Conservation (phyloP, 495 filamentous ascomycete species). For the Xylaria telfairii region DNA sequence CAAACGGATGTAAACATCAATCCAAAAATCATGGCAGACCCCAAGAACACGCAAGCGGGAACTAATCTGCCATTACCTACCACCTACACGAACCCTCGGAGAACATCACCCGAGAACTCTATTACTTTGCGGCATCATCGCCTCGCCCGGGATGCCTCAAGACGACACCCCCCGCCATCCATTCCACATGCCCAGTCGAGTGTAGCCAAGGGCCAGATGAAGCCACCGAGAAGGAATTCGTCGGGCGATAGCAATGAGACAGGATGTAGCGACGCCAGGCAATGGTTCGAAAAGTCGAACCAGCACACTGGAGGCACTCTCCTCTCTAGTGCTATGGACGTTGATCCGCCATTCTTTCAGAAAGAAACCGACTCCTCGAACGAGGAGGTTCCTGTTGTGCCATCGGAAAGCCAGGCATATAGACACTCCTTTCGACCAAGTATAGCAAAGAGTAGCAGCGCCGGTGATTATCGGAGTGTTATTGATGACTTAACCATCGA, state of each 20-base stretch:
- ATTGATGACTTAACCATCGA: constrained; percentile 77
- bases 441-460: constrained; percentile 55
- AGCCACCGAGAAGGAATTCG: constrained; percentile 43
- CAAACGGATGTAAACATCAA: constrained; percentile 21
- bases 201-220: constrained; percentile 2
- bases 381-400: constrained; percentile 35
- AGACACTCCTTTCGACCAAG: constrained; percentile 33
- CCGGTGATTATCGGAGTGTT: constrained; percentile 67
- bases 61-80: constrained; percentile 34
- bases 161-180: constrained; percentile 17
- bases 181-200: constrained; percentile 10
- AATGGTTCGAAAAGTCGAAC: constrained; percentile 57
- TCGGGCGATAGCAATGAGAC: constrained; percentile 52
- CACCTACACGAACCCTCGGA: constrained; percentile 46
- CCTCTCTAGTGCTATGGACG: constrained; percentile 47
- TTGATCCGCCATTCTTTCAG: constrained; percentile 63
- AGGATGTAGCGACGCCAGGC: constrained; percentile 45
- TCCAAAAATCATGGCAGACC: constrained; percentile 35
- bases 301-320: constrained; percentile 43
- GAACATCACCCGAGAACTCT: constrained; percentile 47
- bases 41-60: constrained; percentile 33
- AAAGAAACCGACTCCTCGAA: constrained; percentile 54
- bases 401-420: constrained; percentile 31
- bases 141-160: constrained; percentile 44
- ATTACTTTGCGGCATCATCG: constrained; percentile 49